These are phyloP conservation scores for Trichoderma polysporum DNA, from an alignment of 2,329 filamentous ascomycete genomes.

Conservation along the genomic window DNA sequence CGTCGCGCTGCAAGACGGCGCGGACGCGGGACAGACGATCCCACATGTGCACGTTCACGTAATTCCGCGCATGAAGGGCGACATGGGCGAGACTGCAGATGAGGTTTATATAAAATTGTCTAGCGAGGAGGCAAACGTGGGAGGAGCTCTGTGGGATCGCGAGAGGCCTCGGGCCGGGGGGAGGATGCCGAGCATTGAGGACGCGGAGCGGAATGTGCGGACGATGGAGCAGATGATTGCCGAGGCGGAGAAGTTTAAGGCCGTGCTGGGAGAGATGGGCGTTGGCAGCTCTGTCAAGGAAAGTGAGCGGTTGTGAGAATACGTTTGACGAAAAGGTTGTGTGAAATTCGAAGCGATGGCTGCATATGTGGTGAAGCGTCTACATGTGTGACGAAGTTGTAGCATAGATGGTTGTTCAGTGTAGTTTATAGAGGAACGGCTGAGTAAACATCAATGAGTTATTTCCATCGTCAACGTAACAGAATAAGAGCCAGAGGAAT, in stretches of 20 bases:
- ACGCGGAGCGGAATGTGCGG: slow-evolving; percentile 66
- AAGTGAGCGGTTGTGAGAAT: slow-evolving; percentile 1
- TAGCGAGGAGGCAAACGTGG: slow-evolving; percentile 80
- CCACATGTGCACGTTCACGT: slow-evolving; percentile 92
- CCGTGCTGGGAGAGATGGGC: slow-evolving; percentile 47
- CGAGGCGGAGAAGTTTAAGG: slow-evolving; percentile 69
- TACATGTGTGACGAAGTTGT: not conserved
- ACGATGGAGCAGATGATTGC: slow-evolving; percentile 72
- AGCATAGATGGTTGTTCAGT: not conserved
- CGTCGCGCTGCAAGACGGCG: slow-evolving; percentile 91
- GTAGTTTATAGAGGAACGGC: not conserved
- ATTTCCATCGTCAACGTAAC: not conserved
- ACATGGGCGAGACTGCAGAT: slow-evolving; percentile 54
- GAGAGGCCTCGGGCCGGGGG: slow-evolving; percentile 51
- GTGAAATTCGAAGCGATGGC: not conserved
- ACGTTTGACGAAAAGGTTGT: not conserved
- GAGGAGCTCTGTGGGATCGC: slow-evolving; percentile 63
- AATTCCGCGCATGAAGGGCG: slow-evolving; percentile 67
- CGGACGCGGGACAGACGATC: slow-evolving; percentile 89
- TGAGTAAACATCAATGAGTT: not conserved
- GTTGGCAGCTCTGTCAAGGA: slow-evolving; percentile 23
- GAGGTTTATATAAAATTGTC: slow-evolving; percentile 82
- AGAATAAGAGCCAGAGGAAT: not conserved
- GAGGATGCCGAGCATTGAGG: slow-evolving; percentile 68
- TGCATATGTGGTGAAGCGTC: not conserved